phyloP scores from a whole-genome alignment of 495 filamentous ascomycete genomes.

The Letharia columbiana region DNA sequence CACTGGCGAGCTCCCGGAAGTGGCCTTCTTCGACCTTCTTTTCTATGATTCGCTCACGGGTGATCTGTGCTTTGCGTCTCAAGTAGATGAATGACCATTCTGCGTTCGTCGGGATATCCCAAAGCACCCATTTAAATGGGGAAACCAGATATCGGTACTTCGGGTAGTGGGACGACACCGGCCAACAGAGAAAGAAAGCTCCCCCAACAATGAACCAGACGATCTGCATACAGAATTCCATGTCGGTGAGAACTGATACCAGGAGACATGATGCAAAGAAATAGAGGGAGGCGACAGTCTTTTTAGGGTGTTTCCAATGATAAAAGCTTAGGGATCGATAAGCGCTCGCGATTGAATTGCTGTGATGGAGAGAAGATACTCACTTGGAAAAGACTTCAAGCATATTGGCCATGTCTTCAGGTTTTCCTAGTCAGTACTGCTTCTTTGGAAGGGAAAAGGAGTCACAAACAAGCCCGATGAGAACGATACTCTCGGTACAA shows the following conservation, averaged over 20 bases:
- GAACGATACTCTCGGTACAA: neutral
- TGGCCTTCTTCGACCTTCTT: constrained; percentile 23
- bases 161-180: constrained; percentile 35
- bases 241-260: constrained; percentile 27
- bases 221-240: constrained; percentile 33
- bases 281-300: constrained; percentile 31
- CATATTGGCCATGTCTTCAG: constrained; percentile 32
- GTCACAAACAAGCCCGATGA: neutral
- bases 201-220: constrained; percentile 34
- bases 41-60: constrained; percentile 27
- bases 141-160: constrained; percentile 37
- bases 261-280: constrained; percentile 31
- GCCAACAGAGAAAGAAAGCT: constrained; percentile 37
- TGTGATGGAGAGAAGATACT: constrained; percentile 1
- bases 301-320: constrained; percentile 34
- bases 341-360: constrained; percentile 2
- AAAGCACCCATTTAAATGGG: constrained; percentile 37
- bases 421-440: neutral
- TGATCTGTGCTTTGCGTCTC: constrained; percentile 28
- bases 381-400: constrained; percentile 36
- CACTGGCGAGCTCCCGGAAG: constrained; percentile 16
- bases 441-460: neutral
- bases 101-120: constrained; percentile 33
- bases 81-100: constrained; percentile 33
- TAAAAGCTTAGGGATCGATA: constrained; percentile 32